A percentile compares a stretch with the other conserved stretches of the same genome.
phyloP scores from a whole-genome alignment of 2,329 filamentous ascomycete species.

The Cladorrhinum sp. region DNA sequence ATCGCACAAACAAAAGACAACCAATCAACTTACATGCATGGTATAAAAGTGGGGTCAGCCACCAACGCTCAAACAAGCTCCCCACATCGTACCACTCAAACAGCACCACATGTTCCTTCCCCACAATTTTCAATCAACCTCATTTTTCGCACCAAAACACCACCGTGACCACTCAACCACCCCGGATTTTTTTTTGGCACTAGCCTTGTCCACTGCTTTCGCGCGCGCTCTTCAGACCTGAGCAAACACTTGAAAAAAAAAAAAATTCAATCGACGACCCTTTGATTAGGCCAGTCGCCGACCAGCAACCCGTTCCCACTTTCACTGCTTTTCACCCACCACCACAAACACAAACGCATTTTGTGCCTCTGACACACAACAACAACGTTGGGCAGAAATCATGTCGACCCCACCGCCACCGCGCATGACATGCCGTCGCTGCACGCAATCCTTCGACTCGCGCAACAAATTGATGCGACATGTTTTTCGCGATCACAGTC shows the following conservation, averaged over 20 bases:
- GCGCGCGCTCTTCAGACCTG: conserved; percentile 2
- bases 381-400: conserved; percentile 2
- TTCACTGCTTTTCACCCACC: neutral
- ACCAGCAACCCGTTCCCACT: neutral
- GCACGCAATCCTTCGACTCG: conserved; percentile 6
- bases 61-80: neutral
- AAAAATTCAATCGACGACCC: conserved; percentile 10
- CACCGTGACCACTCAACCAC: neutral
- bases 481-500: conserved; percentile 5
- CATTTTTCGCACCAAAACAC: conserved; percentile 1
- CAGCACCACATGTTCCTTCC: conserved; percentile 1
- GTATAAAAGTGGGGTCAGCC: neutral
- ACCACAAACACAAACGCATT: neutral
- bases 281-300: conserved; percentile 10
- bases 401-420: conserved; percentile 4
- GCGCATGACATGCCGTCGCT: conserved; percentile 3
- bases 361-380: neutral
- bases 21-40: conserved; percentile 9
- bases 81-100: conserved; percentile 1
- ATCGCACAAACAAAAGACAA: too few species aligned
- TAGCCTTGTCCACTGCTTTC: neutral
- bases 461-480: conserved; percentile 9
- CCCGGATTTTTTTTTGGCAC: neutral
- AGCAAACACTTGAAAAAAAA: neutral
- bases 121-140: conserved; percentile 7